Evolutionary conservation across 495 filamentous ascomycete species (phyloP), one percentile per base, ranked within the genome.

Genomic region (Penicillium simplicissimum): DNA sequence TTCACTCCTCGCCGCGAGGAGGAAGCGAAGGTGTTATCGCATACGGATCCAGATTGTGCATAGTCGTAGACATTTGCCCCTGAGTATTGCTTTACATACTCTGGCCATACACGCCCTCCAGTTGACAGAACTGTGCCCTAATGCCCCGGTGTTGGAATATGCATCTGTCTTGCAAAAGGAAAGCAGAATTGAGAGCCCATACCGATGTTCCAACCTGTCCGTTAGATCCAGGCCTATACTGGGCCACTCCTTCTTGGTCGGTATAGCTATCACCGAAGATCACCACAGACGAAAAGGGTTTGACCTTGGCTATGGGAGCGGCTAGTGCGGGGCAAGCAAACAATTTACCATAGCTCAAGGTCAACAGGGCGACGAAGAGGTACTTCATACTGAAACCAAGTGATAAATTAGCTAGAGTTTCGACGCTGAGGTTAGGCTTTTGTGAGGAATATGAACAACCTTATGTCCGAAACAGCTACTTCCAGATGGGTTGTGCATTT

Each of bases 241-340:
- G 47, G 15, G 4, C 10, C 28, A 51, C 8, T 28, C 47, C 28
- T 15, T 51, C 28, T 15, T 51, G 23, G 28, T 51, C 47, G 47
- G 47, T 51, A 33, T 51, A 51, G 17, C 47, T 51, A 31, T 51
- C 47, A 2, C 47, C 47, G 47, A 51, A 51, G 14, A 51, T 51
- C 23, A 51, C 47, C 47, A 51, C 47, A 14, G 47, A 33, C 10
- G 47, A 33, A 9, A 51, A 14, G 7, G 11, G 47, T 31, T 31
- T 51, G 15, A 11, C 28, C 28, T 25, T 51, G 6, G 28, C 13
- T 7, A 15, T 28, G 11, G 19, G 7, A 51, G 6, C 15, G 14
- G 23, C 47, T 28, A 31, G 23, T 5, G 23, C 17, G 6, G 23
- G 28, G 28, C 3, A 33, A 31, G 47, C 23, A 14, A 43, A 19